A percentile compares a stretch with the other conserved stretches of the same genome.
phyloP scores from a whole-genome alignment of 1,139 yeast genomes.

The Meyerozyma smithsonii region DNA sequence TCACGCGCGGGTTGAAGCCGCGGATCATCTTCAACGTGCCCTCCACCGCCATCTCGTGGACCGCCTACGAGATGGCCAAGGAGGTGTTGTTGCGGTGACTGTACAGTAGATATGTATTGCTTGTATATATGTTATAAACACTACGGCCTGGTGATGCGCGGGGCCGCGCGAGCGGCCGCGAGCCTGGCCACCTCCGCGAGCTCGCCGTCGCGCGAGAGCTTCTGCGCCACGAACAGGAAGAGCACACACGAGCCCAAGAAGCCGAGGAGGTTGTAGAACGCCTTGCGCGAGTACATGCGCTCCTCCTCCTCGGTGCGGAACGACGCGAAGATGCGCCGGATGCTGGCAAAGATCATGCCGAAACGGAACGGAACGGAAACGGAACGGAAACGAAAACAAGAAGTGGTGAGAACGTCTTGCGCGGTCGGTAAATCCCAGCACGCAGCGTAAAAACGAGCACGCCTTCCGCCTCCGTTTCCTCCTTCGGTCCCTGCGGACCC shows the following conservation, averaged over 20 bases:
- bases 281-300: conserved; percentile 66
- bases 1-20: conserved; percentile 83
- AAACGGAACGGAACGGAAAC: too few relatives aligned
- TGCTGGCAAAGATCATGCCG: conserved; percentile 61
- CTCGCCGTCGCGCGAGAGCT: conserved; percentile 40
- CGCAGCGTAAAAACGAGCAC: conserved; percentile 1
- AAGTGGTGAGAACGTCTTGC: background rate
- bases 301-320: conserved; percentile 86
- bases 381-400: too few relatives aligned
- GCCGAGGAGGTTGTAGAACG: conserved; percentile 78
- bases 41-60: conserved; percentile 96
- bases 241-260: conserved; percentile 76
- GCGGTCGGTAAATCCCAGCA: conserved; percentile 1
- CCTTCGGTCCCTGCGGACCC: too few relatives aligned
- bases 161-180: conserved; percentile 25
- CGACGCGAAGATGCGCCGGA: conserved; percentile 73
- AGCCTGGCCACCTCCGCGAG: conserved; percentile 32
- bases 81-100: conserved; percentile 40
- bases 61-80: conserved; percentile 97
- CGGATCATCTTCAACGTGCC: conserved; percentile 93
- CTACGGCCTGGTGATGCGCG: conserved; percentile 7
- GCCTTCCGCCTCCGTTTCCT: too few relatives aligned
- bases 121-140: conserved; percentile 8
- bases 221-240: conserved; percentile 77
- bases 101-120: conserved; percentile 7